phyloP scores from a whole-genome alignment of 164 flowering plant genomes.

The Amborella trichopoda region DNA sequence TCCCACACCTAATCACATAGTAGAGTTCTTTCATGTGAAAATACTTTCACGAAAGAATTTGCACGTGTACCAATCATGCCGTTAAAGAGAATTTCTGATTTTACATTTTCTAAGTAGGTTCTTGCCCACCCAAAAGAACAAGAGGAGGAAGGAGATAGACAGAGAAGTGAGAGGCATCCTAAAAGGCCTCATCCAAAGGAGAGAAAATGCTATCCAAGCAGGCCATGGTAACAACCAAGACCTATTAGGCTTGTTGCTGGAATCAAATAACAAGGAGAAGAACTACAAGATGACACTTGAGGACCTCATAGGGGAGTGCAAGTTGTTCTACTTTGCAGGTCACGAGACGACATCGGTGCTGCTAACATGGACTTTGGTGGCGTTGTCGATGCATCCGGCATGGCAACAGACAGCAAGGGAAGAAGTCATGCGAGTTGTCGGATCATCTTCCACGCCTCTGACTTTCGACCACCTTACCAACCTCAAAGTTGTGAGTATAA shows the following conservation, averaged over 20 bases:
- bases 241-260: constrained; percentile 32
- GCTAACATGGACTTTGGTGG: constrained; percentile 11
- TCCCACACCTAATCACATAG: too few relatives aligned
- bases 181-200: constrained; percentile 21
- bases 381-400: constrained; percentile 4
- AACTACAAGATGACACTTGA: constrained; percentile 26
- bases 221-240: constrained; percentile 20
- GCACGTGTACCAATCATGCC: too few relatives aligned
- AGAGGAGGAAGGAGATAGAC: constrained; percentile 21
- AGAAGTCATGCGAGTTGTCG: constrained; percentile 22
- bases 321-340: constrained; percentile 12
- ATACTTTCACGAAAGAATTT: too few relatives aligned
- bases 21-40: too few relatives aligned
- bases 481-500: constrained; percentile 35
- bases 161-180: constrained; percentile 14
- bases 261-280: constrained; percentile 22
- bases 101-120: constrained; percentile 13
- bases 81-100: neutral
- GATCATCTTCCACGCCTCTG: constrained; percentile 18
- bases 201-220: constrained; percentile 13
- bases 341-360: constrained; percentile 10
- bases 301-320: constrained; percentile 11
- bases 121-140: constrained; percentile 39
- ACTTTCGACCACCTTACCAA: constrained; percentile 24
- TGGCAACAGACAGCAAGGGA: constrained; percentile 10